phyloP scores from a whole-genome alignment of 768 basidiomycete genomes.

The Crassisporium funariophilum region DNA sequence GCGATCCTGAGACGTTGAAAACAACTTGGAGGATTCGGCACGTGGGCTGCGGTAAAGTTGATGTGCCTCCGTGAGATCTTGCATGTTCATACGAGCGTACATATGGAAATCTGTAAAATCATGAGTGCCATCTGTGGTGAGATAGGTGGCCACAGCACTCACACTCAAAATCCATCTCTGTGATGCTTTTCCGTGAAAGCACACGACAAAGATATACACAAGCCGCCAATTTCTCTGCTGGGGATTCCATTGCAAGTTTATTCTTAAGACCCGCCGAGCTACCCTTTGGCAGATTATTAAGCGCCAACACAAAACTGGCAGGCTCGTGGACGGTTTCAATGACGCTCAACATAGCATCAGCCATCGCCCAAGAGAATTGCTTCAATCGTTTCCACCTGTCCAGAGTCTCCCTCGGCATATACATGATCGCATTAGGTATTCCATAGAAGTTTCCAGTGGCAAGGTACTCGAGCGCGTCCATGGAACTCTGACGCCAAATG shows the following conservation, averaged over 20 bases:
- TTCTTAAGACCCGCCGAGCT: neutral
- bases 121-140: neutral
- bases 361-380: conserved; percentile 5
- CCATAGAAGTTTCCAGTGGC: conserved; percentile 11
- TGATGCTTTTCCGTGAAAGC: conserved; percentile 4
- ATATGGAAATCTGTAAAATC: conserved; percentile 4
- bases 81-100: conserved; percentile 1
- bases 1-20: conserved; percentile 12
- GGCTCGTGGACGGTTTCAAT: conserved; percentile 10
- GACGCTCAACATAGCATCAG: conserved; percentile 2
- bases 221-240: conserved; percentile 10
- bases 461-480: conserved; percentile 2
- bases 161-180: conserved; percentile 8
- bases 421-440: conserved; percentile 8
- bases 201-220: conserved; percentile 4
- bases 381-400: conserved; percentile 9
- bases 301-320: conserved; percentile 5
- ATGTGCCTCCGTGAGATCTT: conserved; percentile 2
- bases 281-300: conserved; percentile 1
- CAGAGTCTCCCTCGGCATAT: conserved; percentile 7
- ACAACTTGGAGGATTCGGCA: conserved; percentile 5
- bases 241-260: neutral
- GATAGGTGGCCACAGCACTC: neutral
- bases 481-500: conserved; percentile 1
- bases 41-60: conserved; percentile 11